These are phyloP conservation scores for Phytophthora cryptogea DNA, from an alignment of 352 stramenopile species.

Conservation along the genomic window DNA sequence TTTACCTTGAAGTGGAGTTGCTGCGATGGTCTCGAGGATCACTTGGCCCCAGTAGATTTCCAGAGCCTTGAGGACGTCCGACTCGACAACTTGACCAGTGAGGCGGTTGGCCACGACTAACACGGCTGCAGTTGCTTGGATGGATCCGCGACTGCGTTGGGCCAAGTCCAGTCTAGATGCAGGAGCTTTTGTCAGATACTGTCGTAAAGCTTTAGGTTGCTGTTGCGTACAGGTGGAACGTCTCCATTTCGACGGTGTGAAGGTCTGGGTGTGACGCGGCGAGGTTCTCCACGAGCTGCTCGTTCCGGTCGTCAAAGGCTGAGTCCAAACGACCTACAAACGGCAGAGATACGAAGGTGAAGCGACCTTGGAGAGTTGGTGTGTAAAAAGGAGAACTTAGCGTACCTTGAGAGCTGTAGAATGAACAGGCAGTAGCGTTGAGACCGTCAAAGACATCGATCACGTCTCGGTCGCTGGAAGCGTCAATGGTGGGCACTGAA, in stretches of 20 bases:
- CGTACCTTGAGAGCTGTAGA: constrained; percentile 75
- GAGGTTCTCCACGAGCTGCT: constrained; percentile 45
- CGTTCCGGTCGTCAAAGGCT: constrained; percentile 70
- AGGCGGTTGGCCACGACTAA: constrained; percentile 52
- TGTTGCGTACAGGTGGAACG: constrained; percentile 57
- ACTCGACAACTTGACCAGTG: constrained; percentile 44
- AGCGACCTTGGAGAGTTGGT: background rate
- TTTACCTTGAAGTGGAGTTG: constrained; percentile 16
- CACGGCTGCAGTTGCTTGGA: constrained; percentile 41
- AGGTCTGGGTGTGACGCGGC: constrained; percentile 33
- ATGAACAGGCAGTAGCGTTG: constrained; percentile 66
- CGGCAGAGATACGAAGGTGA: background rate
- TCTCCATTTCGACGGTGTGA: constrained; percentile 74
- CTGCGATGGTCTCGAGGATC: constrained; percentile 40
- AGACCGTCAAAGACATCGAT: constrained; percentile 46
- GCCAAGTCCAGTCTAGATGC: constrained; percentile 43
- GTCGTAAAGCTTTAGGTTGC: background rate
- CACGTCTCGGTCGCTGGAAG: constrained; percentile 19
- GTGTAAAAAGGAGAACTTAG: background rate
- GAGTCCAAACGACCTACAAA: constrained; percentile 41
- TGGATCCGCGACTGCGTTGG: constrained; percentile 46
- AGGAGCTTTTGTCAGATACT: background rate
- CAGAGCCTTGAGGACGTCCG: constrained; percentile 33
- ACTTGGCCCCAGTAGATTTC: constrained; percentile 43
- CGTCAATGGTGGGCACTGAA: constrained; percentile 13